Evolutionary conservation across 2,329 filamentous ascomycete species (phyloP), one percentile per base, ranked within the genome.

Genomic region (Colletotrichum echinochloae): DNA sequence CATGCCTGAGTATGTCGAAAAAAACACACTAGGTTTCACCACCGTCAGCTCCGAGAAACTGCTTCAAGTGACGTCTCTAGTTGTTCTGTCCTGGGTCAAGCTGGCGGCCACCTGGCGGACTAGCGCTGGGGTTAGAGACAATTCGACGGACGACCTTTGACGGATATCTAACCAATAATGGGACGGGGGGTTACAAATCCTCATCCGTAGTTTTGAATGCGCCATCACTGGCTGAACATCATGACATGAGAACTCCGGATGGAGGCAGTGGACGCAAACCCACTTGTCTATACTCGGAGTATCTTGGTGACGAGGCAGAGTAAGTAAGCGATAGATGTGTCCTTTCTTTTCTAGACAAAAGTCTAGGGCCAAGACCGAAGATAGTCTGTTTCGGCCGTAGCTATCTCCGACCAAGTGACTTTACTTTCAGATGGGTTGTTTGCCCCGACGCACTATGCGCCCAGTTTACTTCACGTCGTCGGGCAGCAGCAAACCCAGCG

Each of bases 351-450:
- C 30, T 12, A 49, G 26, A 37, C 41, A 55, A 14, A 60, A 20
- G 23, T 3, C 46, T 9, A 60, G 63, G 35, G 39, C 60, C 33
- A 52, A 52, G 35, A 66, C 55, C 20, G 63, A 60, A 5, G 55
- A 66, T 18, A 66, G 55, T 26, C 37, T 66, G 26, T 66, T 66
- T n/a, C 63, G 46, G 23, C 55, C 55, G n/a, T 60, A 65, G 35
- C 44, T 20, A 18, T 18, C 9, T 9, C 28, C 5, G 3, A 5
- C 12, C 1, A 41, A 41, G 6, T 5, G 51, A 18, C 5, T 54
- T 1, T n/a, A 33, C 18, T 14, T 20, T n/a, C 20, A 3, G 18
- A n/a, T 20, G 49, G 30, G 20, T 44, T 35, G 28, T 54, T 4
- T 18, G 26, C 28, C 26, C 20, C 16, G 3, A 52, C 6, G 8